phyloP scores from a whole-genome alignment of 331 rosid species.

The Malus hybrid region DNA sequence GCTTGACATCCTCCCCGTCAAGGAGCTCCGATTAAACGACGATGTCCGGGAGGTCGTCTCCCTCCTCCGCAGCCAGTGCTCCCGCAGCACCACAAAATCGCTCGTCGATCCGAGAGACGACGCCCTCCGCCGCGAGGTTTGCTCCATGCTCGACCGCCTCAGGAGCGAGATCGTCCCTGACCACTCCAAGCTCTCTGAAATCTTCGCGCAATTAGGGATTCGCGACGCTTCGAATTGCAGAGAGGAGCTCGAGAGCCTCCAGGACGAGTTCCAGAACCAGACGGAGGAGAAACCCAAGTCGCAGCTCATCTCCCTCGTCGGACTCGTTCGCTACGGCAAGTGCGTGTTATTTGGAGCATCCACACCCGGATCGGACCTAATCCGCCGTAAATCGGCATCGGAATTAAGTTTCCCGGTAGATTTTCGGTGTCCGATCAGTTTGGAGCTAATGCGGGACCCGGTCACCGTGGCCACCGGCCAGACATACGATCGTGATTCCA shows the following conservation, averaged over 20 bases:
- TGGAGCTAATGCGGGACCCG: constrained; percentile 79
- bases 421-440: constrained; percentile 72
- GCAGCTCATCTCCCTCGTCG: constrained; percentile 53
- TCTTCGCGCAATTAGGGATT: constrained; percentile 47
- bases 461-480: constrained; percentile 97
- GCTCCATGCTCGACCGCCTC: constrained; percentile 51
- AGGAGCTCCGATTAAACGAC: constrained; percentile 40
- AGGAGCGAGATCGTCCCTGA: constrained; percentile 67
- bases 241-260: constrained; percentile 63
- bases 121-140: constrained; percentile 33
- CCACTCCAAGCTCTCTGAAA: constrained; percentile 21
- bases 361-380: constrained; percentile 18
- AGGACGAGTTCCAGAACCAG: constrained; percentile 62
- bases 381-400: constrained; percentile 20
- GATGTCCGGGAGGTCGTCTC: constrained; percentile 59
- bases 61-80: constrained; percentile 52
- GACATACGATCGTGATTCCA: constrained; percentile 77
- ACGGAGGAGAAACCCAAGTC: constrained; percentile 52
- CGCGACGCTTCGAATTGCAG: constrained; percentile 59
- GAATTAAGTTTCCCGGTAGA: constrained; percentile 52
- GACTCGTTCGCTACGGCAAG: constrained; percentile 73
- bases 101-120: constrained; percentile 30
- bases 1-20: constrained; percentile 61
- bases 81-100: constrained; percentile 15
- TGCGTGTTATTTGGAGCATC: constrained; percentile 81